Evolutionary conservation across 1,284 basidiomycete genomes (phyloP), one percentile per base, ranked within the genome.

Genomic region (Cryptococcus floricola): DNA sequence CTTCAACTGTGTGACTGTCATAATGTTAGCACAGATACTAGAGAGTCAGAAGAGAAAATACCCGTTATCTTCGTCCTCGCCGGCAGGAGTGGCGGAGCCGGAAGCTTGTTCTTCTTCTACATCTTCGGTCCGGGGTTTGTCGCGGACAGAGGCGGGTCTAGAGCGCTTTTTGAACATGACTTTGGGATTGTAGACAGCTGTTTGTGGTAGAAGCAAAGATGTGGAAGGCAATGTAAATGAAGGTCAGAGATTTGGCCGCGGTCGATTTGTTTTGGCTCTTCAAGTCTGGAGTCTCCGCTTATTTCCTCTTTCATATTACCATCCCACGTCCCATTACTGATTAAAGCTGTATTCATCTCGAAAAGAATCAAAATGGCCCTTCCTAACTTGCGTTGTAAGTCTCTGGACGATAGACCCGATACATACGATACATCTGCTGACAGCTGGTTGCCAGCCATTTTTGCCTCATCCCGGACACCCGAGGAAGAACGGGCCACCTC

Each of bases 1-100:
- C 93, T 61, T 88, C 83, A 28, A 96, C 73, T 2, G 77, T 77
- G 43, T 69, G 69, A 34, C 73, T 75, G 59, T n/a, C 5, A 44
- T 4, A 4, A 14, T 28, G 42, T 52, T n/a, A 34, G 50, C 16
- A 41, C 13, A n/a, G 13, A 23, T n/a, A 3, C 8, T n/a, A 39
- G 39, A 43, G n/a, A 25, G 28, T 14, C 2, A 31, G 18, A 14
- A 31, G 8, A 47, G 8, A 25, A 41, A 39, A 47, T 57, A 38
- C 50, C 39, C 37, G 41, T 53, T 41, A 45, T 54, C 48, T 49
- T 53, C 50, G 31, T 46, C 57, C 23, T 56, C 27, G 9, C 58
- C 56, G 42, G 44, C 60, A 18, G 50, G 50, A 7, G 50, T 52
- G 19, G 23, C 50, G 10, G 53, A 52, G 2, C 44, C 61, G 5